Evolutionary conservation across 2,329 filamentous ascomycete genomes (phyloP), one percentile per base, ranked within the genome.

Genomic region (Penicillium vulpinum): DNA sequence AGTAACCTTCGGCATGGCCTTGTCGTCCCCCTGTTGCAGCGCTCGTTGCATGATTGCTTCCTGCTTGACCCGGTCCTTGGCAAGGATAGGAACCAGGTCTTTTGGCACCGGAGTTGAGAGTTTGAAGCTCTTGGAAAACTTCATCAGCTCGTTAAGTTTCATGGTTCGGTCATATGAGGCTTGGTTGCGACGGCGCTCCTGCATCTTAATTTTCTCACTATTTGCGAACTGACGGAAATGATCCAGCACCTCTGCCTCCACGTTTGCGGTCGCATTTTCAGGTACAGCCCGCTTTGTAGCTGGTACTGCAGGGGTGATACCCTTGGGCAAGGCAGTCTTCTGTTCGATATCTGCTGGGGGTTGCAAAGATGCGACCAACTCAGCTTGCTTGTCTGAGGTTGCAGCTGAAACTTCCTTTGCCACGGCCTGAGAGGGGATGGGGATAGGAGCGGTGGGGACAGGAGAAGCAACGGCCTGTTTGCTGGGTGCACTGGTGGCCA

Each of bases 21-120:
- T 78, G 43, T 81, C 77, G 55, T 91, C 87, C 2, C 86, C 87
- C 63, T 93, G 88, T 69, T 86, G 85, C 59, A 90, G 86, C 1
- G 91, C 91, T 74, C 92, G 95, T 66, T 92, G 89, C 69, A 96
- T 88, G 61, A 99, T 97, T 70, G 92, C 87, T 68, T 92, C 87
- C 75, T 97, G 94, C 78, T 97, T 99, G 44, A 81, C 83, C n/a
- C 92, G 92, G 71, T 99, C 94, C 73, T 97, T 99, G 57, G 94
- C 93, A 59, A 99, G 88, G 64, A 99, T 99, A 1, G 91, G 88
- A 28, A 99, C 92, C 35, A 99, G 78, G 74, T 99, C 94, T 50
- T 85, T 87, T 1, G 94, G 94, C 11, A 99, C 92, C 6, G 92
- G 92, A 3, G 93, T 97, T 48, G 90, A 88, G 18, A 99, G 84